phyloP scores from a whole-genome alignment of 2,329 filamentous ascomycete species.

The Alternaria brassicae region DNA sequence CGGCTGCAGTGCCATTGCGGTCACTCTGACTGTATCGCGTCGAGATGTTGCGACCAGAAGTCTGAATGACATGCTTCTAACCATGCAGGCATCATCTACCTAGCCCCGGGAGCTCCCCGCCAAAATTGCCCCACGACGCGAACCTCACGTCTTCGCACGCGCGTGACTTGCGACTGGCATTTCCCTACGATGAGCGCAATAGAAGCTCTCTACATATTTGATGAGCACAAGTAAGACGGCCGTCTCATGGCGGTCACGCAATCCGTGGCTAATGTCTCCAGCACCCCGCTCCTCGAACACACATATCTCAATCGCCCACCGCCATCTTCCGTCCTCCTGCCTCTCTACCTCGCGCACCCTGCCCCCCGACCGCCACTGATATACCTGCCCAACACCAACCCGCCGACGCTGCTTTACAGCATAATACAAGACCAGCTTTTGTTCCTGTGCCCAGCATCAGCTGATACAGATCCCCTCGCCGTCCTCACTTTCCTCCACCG shows the following conservation, averaged over 20 bases:
- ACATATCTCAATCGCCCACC: conserved; percentile 84
- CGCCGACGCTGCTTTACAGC: conserved; percentile 87
- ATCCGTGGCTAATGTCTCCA: conserved; percentile 50
- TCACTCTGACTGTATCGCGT: not conserved
- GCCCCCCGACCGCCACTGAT: conserved; percentile 83
- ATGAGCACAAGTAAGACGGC: conserved; percentile 83
- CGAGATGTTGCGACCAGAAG: not conserved
- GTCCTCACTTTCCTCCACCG: conserved; percentile 95
- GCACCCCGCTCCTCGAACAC: conserved; percentile 85
- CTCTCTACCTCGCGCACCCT: conserved; percentile 85
- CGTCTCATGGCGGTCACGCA: not conserved
- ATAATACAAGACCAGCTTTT: conserved; percentile 86
- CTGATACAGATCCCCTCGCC: conserved; percentile 86
- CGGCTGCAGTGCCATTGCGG: conserved; percentile 23
- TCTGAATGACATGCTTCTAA: conserved; percentile 5
- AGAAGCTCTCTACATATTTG: conserved; percentile 95
- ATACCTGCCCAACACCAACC: conserved; percentile 81
- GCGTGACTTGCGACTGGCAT: conserved; percentile 27
- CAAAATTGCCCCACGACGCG: conserved; percentile 29
- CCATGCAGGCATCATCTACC: conserved; percentile 7
- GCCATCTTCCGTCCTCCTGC: conserved; percentile 75
- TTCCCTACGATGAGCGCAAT: conserved; percentile 68
- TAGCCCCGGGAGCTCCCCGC: conserved; percentile 27
- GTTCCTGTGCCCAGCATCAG: conserved; percentile 82
- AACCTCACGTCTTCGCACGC: conserved; percentile 17